Percentiles rank a stretch among this genome's conserved stretches.
Conservation (phyloP, 2,329 filamentous ascomycete species). For the Neurospora sp. region DNA sequence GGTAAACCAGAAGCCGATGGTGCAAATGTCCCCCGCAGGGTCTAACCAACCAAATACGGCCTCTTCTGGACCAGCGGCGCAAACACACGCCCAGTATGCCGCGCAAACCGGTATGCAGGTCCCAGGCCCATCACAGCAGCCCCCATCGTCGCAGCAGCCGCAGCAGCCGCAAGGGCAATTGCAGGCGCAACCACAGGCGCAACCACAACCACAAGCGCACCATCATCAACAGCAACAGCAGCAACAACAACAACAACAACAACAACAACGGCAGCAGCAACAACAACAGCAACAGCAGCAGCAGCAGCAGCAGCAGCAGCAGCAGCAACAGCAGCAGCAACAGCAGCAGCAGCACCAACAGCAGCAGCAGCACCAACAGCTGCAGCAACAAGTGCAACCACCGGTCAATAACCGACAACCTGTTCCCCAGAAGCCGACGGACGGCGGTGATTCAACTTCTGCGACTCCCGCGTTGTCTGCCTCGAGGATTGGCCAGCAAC, state of each 20-base stretch:
- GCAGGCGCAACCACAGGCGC: not conserved
- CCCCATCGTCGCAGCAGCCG: not conserved
- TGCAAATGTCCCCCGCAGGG: not conserved
- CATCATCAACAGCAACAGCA: not conserved
- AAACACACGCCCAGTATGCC: not conserved
- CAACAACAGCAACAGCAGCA: slow-evolving; percentile 1
- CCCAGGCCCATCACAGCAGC: not conserved
- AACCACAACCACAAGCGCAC: not conserved
- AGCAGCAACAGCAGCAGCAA: not conserved
- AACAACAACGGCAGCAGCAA: slow-evolving; percentile 1
- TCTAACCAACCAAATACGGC: not conserved
- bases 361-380: slow-evolving; percentile 4
- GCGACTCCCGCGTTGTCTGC: slow-evolving; percentile 4
- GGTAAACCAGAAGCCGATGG: not conserved
- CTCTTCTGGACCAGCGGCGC: not conserved
- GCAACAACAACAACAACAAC: slow-evolving; percentile 3
- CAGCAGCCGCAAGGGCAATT: not conserved
- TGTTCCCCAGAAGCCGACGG: slow-evolving; percentile 13
- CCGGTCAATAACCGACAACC: slow-evolving; percentile 10
- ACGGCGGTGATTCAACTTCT: slow-evolving; percentile 9
- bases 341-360: slow-evolving; percentile 12
- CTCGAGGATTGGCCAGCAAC: slow-evolving; percentile 24
- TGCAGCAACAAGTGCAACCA: slow-evolving; percentile 4
- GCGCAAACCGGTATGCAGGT: not conserved
- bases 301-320: not conserved